Conservation (phyloP, 768 basidiomycete species). For the Podaxis pistillaris region DNA sequence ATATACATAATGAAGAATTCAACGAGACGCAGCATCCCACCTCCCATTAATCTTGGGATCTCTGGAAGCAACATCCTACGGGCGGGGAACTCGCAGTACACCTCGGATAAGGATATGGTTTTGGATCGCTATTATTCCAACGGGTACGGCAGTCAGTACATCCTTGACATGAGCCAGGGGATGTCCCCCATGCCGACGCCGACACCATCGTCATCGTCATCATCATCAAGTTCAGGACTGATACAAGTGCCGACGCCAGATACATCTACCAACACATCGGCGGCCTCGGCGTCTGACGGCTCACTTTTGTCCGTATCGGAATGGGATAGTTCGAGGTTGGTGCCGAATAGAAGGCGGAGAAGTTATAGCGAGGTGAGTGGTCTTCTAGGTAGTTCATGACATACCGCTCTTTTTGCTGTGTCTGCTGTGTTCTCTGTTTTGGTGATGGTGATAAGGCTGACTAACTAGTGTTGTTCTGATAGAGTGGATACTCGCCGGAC, state of each 20-base stretch:
- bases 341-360: slow-evolving; percentile 11
- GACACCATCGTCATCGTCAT: background rate
- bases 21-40: slow-evolving; percentile 3
- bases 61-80: slow-evolving; percentile 9
- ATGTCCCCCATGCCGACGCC: background rate
- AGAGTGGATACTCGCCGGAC: slow-evolving; percentile 1
- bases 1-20: slow-evolving; percentile 12
- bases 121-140: background rate
- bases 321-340: background rate
- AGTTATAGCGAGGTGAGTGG: slow-evolving; percentile 8
- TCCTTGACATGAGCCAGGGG: background rate
- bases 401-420: background rate
- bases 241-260: background rate
- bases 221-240: slow-evolving; percentile 6
- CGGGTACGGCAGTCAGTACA: background rate
- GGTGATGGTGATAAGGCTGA: background rate
- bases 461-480: background rate
- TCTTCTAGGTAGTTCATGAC: background rate
- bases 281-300: background rate
- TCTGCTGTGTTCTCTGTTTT: background rate
- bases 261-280: background rate
- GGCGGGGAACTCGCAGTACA: background rate
- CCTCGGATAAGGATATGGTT: background rate
- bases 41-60: slow-evolving; percentile 11
- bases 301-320: background rate